Percentiles rank a stretch among this genome's conserved stretches.
phyloP scores from a whole-genome alignment of 2,329 filamentous ascomycete genomes.

The Apiospora rasikravindrae region DNA sequence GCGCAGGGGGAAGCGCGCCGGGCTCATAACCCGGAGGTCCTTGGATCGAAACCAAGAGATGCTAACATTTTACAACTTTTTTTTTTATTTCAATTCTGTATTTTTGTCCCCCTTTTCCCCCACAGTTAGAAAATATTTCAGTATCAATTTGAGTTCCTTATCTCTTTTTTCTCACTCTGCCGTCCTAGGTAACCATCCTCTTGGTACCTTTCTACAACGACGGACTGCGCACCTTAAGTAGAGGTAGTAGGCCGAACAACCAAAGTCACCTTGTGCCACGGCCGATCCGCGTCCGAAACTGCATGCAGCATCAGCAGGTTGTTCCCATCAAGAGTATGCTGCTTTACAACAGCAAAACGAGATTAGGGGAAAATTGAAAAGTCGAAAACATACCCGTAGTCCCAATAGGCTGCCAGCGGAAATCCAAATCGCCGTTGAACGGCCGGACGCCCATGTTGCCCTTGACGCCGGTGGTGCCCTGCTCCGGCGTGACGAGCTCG shows the following conservation, averaged over 20 bases:
- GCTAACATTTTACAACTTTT: constrained; percentile 23
- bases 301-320: background rate
- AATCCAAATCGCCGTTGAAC: constrained; percentile 45
- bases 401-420: constrained; percentile 48
- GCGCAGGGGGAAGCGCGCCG: constrained; percentile 36
- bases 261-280: constrained; percentile 24
- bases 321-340: background rate
- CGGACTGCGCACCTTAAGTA: background rate
- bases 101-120: background rate
- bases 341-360: background rate
- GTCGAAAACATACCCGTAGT: constrained; percentile 38
- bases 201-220: too few species aligned
- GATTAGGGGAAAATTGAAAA: background rate
- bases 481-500: constrained; percentile 42
- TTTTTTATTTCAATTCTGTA: background rate
- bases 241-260: constrained; percentile 3
- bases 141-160: too few species aligned
- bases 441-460: constrained; percentile 48
- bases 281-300: constrained; percentile 23
- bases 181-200: background rate
- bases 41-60: constrained; percentile 35
- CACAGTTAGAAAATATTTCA: too few species aligned
- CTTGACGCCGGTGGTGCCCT: constrained; percentile 39
- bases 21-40: constrained; percentile 37
- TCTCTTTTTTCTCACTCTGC: background rate